Conservation (phyloP, 306 rosid genomes). For the Pyrus pyrifolia region DNA sequence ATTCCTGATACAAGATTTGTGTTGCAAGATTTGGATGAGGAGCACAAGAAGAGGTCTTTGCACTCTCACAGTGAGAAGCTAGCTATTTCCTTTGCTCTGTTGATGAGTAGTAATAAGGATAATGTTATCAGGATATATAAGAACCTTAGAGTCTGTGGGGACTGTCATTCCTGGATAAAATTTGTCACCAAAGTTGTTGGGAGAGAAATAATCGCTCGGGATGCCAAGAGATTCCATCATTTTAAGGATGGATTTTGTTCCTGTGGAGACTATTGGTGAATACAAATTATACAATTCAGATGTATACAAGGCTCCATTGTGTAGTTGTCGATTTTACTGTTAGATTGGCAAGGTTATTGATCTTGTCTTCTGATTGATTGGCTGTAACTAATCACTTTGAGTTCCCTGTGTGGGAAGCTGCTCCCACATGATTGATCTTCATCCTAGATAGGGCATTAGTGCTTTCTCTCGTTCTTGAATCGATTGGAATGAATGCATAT, state of each 20-base stretch:
- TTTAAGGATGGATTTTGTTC: conserved; percentile 55
- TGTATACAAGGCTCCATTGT: neutral
- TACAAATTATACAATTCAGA: neutral
- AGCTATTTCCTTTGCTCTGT: conserved; percentile 55
- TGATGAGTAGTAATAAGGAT: conserved; percentile 43
- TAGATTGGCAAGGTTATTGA: neutral
- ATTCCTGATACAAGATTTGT: conserved; percentile 57
- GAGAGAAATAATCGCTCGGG: conserved; percentile 58
- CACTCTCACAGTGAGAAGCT: conserved; percentile 63
- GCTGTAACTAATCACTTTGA: neutral
- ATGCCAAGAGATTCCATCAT: conserved; percentile 59
- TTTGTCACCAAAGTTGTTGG: conserved; percentile 39
- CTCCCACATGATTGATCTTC: neutral
- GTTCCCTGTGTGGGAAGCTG: neutral
- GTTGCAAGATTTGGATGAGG: conserved; percentile 53
- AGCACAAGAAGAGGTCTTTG: conserved; percentile 37
- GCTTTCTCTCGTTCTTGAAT: neutral
- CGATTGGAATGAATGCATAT: neutral
- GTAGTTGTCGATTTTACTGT: neutral
- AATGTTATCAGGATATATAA: conserved; percentile 45
- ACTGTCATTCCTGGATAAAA: conserved; percentile 56
- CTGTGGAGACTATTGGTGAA: conserved; percentile 66
- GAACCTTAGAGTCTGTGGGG: conserved; percentile 72
- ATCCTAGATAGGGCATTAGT: neutral
- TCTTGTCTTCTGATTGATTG: neutral